phyloP scores from a whole-genome alignment of 2,329 filamentous ascomycete genomes.

The Monosporascus sp. region DNA sequence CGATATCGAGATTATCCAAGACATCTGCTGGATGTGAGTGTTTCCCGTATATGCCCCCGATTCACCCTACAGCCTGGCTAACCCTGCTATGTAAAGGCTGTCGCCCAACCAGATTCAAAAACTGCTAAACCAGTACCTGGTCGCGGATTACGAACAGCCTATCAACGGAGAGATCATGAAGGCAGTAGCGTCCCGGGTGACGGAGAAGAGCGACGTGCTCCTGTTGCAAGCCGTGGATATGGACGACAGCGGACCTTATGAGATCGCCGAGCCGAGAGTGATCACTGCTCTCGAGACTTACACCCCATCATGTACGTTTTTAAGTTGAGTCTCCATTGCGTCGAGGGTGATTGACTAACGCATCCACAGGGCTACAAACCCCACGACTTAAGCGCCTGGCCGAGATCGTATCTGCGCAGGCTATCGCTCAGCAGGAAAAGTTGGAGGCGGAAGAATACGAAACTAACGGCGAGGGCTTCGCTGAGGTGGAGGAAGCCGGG shows the following conservation, averaged over 20 bases:
- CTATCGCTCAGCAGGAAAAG: constrained; percentile 91
- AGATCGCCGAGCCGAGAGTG: constrained; percentile 92
- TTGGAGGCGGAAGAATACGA: constrained; percentile 45
- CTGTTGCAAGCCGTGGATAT: constrained; percentile 93
- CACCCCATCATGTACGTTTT: constrained; percentile 82
- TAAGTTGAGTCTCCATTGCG: neutral
- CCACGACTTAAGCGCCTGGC: constrained; percentile 89
- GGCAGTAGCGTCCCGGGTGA: constrained; percentile 91
- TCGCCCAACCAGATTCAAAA: constrained; percentile 99
- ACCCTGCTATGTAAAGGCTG: constrained; percentile 51
- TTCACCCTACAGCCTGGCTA: constrained; percentile 10
- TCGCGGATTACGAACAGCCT: constrained; percentile 97
- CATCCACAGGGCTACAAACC: constrained; percentile 78
- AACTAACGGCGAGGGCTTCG: constrained; percentile 35
- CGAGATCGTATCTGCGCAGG: constrained; percentile 97
- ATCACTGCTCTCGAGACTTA: constrained; percentile 98
- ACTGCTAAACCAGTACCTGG: constrained; percentile 94
- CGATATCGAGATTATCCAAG: constrained; percentile 99
- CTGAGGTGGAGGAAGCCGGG: constrained; percentile 45
- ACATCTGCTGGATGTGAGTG: constrained; percentile 99
- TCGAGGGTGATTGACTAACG: constrained; percentile 13
- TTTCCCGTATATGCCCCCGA: neutral
- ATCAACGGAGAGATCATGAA: constrained; percentile 99
- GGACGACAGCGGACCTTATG: constrained; percentile 97
- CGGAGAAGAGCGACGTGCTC: constrained; percentile 95